Base-by-base conservation (phyloP, 148 eudicot species). In the Tetragonia tetragonoides region DNA sequence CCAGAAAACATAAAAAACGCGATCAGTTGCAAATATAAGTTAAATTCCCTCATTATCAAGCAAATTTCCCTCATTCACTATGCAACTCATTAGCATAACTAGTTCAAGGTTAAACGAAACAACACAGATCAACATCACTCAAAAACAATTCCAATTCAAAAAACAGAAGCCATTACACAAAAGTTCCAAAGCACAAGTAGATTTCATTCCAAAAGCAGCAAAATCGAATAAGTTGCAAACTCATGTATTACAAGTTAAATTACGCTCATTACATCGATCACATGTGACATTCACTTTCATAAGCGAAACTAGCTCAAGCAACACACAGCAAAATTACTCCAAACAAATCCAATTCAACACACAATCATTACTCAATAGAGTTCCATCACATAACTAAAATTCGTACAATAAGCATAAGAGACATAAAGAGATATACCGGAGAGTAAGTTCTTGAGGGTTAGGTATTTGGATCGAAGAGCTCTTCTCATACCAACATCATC, bases 401-500 rank as follows among this genome's bases (percentile, higher is more conserved):
- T 11, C 20, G 12, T 3, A 18, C 37, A 11, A 4, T 17, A 28
- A 74, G 7, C 21, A 70, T 16, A 11, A 34, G 65, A 56, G 1
- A 14, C 6, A 40, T 8, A 75, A 4, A n/a, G 40, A 78, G 44
- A 81, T 5, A 51, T 75, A 93, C 99, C 95, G 11, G 77, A 68
- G 39, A 95, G 88, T 11, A 86, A 85, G 51, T 80, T 93, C 80
- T 95, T 93, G 11, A 95, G 87, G 20, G 86, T 93, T 11, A 87
- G 91, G 66, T 91, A 95, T 38, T 85, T 86, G 4, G 91, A 89
- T 1, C 97, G 92, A 18, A 95, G 88, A 80, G 85, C 85, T 70
- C 99, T 80, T 40, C 99, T 84, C 0, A 79, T 64, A 56, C 73
- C 79, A 46, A 83, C 86, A 62, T 75, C 87, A 62, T 85, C 34